These are phyloP conservation scores for Aspergillus carbonarius DNA, from an alignment of 2,329 filamentous ascomycete species.

Conservation along the genomic window DNA sequence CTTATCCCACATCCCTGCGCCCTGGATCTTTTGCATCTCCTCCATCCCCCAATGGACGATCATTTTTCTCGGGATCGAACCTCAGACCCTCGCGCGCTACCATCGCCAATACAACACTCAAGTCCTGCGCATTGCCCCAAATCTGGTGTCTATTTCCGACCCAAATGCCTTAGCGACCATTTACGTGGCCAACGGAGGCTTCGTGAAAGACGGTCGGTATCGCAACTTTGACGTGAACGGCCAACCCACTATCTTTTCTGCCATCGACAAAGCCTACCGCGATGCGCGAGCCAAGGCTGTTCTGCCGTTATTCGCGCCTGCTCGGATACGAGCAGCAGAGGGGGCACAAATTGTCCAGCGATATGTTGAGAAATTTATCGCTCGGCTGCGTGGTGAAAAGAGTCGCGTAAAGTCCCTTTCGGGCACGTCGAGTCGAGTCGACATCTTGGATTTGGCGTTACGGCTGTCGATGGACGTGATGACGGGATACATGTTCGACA, in stretches of 20 bases:
- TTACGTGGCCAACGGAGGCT: conserved; percentile 4
- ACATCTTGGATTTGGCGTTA: neutral
- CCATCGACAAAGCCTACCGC: neutral
- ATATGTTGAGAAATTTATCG: neutral
- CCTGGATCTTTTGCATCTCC: neutral
- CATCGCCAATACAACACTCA: conserved; percentile 1
- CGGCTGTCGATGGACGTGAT: conserved; percentile 4
- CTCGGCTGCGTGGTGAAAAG: neutral
- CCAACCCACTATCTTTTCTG: conserved; percentile 1
- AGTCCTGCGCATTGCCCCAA: conserved; percentile 1
- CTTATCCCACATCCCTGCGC: neutral
- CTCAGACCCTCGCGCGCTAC: neutral
- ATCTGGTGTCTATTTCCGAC: conserved; percentile 1
- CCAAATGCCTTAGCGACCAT: neutral
- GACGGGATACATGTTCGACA: conserved; percentile 4
- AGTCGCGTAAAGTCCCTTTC: neutral
- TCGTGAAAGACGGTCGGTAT: conserved; percentile 3
- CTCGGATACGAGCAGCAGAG: neutral
- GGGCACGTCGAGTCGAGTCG: neutral
- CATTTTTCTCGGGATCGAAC: neutral
- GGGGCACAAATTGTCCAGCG: neutral
- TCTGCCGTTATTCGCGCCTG: neutral
- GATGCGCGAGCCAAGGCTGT: conserved; percentile 2
- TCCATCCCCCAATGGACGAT: neutral
- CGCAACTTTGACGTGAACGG: conserved; percentile 1